Evolutionary conservation across 1,284 basidiomycete genomes (phyloP).

Genomic region (Somion occarium): DNA sequence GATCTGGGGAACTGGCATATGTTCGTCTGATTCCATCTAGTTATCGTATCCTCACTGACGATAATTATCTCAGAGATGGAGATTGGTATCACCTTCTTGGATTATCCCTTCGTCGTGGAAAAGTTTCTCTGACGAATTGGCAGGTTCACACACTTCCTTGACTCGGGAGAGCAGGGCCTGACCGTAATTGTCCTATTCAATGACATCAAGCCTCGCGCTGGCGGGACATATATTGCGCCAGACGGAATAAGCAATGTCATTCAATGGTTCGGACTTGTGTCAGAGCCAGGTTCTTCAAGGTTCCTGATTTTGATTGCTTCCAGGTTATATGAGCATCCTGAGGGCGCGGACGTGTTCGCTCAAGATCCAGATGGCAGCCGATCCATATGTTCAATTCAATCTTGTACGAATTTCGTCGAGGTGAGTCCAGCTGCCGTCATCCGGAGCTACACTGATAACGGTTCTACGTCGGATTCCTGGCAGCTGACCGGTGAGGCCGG

Average conservation of each 20-base stretch:
- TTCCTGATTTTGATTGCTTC: not conserved
- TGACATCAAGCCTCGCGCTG: conserved; percentile 28
- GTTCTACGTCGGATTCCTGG: too few species aligned
- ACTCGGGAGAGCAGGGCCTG: conserved; percentile 34
- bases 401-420: conserved; percentile 28
- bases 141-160: conserved; percentile 31
- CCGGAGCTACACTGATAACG: too few species aligned
- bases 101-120: not conserved
- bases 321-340: conserved; percentile 27
- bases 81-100: conserved; percentile 22
- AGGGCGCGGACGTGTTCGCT: conserved; percentile 20
- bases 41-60: not conserved
- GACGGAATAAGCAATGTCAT: conserved; percentile 32
- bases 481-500: conserved; percentile 32
- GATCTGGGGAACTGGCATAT: conserved; percentile 33
- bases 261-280: conserved; percentile 20
- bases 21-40: conserved; percentile 15
- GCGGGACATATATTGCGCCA: conserved; percentile 32
- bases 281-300: conserved; percentile 7
- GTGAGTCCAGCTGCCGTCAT: too few species aligned
- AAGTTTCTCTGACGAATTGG: not conserved
- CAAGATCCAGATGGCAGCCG: conserved; percentile 26
- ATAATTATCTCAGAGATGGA: conserved; percentile 20
- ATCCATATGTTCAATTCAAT: conserved; percentile 22
- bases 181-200: conserved; percentile 32